phyloP scores from a whole-genome alignment of 768 basidiomycete species.

The Exsudoporus frostii region DNA sequence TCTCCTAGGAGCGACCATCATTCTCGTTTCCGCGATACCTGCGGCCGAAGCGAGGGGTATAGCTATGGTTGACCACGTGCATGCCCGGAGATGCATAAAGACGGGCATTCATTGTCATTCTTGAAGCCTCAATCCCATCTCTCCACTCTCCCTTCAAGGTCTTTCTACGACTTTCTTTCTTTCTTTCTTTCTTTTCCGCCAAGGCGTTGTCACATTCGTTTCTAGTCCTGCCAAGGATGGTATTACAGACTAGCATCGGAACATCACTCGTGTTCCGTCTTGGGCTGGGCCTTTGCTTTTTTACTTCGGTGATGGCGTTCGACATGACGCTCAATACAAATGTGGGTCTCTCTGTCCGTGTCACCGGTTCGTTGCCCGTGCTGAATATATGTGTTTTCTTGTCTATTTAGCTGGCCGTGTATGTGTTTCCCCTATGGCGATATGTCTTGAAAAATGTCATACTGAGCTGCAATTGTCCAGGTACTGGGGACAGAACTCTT shows the following conservation, averaged over 20 bases:
- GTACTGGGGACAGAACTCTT: conserved; percentile 39
- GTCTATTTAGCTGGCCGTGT: conserved; percentile 25
- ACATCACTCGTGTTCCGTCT: conserved; percentile 9
- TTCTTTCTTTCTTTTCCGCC: neutral
- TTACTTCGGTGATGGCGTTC: conserved; percentile 19
- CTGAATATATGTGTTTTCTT: neutral
- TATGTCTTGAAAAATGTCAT: neutral
- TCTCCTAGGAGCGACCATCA: neutral
- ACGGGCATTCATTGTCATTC: neutral
- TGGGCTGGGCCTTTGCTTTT: conserved; percentile 10
- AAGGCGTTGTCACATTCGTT: neutral
- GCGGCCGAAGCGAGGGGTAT: conserved; percentile 8
- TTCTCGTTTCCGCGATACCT: neutral
- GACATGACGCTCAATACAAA: conserved; percentile 25
- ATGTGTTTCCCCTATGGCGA: neutral
- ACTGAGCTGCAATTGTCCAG: conserved; percentile 5
- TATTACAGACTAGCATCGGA: conserved; percentile 2
- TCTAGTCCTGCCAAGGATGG: conserved; percentile 3
- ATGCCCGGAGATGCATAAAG: conserved; percentile 11
- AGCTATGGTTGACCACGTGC: conserved; percentile 15
- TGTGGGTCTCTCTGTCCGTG: conserved; percentile 11
- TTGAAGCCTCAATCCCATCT: neutral
- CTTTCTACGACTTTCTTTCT: neutral
- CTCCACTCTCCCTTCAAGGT: neutral
- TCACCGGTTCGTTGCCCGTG: neutral